Evolutionary conservation across 805 yeast genomes (phyloP), one percentile per base, ranked within the genome.

Genomic region (Vanderwaltozyma yarrowii): DNA sequence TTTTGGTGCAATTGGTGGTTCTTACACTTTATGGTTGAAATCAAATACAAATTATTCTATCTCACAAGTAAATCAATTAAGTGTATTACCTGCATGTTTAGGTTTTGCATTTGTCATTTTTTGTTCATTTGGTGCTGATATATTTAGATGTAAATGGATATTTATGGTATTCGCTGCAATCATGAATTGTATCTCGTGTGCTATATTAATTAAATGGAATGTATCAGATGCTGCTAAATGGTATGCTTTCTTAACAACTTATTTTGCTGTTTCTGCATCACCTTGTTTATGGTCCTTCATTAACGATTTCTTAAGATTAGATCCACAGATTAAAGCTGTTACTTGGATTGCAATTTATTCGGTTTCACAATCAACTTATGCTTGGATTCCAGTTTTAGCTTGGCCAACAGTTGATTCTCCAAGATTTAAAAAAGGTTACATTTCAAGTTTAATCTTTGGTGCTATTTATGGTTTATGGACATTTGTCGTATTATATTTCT

Each of bases 221-320:
- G 73, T 77, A 21, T 66, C 76, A 0, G 63, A 64, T 30, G 41
- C 63, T n/a, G 75, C 81, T 13, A 75, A 77, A 55, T 76, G 82
- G 81, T 74, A 69, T 61, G 83, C 76, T 0, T 77, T 72, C 53
- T 64, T 75, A 49, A 64, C 71, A 35, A 74, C 73, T 16, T 77
- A 76, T 50, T 73, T 74, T 54, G 72, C 77, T 12, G 76, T 79
- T 69, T 72, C 81, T 14, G 73, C 73, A 54, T 75, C 80, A 2
- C 78, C 82, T 0, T 76, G 76, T 33, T 57, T 75, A 35, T 73
- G 76, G 64, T 68, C 78, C 1, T 69, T 72, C 64, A 71, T 71
- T 39, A 70, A 70, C 47, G 82, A 76, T 56, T 68, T 76, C 37
- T 62, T 75, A 42, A 64, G 83, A 43, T 62, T 70, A 41, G 78